Evolutionary conservation across 2,329 filamentous ascomycete species (phyloP).

Genomic region (Sphaerulina musiva): DNA sequence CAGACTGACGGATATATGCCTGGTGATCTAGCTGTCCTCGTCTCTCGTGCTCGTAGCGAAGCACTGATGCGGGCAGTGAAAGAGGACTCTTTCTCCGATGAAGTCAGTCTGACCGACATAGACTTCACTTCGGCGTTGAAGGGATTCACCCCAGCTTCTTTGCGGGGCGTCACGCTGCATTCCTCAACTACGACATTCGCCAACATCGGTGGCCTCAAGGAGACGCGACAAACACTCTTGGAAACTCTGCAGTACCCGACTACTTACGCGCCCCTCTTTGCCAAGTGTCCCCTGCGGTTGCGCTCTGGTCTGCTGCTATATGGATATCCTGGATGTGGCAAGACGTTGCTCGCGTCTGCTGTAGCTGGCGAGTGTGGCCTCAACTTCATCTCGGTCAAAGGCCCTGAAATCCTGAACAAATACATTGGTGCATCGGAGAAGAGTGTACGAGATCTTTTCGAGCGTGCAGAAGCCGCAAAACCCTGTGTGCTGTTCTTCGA

Average conservation of each 20-base stretch:
- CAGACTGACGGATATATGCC: slow-evolving; percentile 98
- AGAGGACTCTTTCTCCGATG: slow-evolving; percentile 36
- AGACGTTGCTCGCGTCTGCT: slow-evolving; percentile 88
- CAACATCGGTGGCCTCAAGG: slow-evolving; percentile 79
- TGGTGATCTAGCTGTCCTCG: slow-evolving; percentile 78
- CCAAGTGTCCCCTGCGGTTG: slow-evolving; percentile 87
- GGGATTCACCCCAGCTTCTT: slow-evolving; percentile 89
- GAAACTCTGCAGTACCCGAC: slow-evolving; percentile 97
- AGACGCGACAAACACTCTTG: slow-evolving; percentile 82
- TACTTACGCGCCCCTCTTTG: slow-evolving; percentile 95
- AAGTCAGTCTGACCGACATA: slow-evolving; percentile 58
- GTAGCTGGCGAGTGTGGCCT: slow-evolving; percentile 97
- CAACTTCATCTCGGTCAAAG: slow-evolving; percentile 98
- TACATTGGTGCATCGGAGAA: slow-evolving; percentile 98
- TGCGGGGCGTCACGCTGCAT: slow-evolving; percentile 90
- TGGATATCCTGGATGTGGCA: slow-evolving; percentile 91
- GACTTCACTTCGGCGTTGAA: slow-evolving; percentile 83
- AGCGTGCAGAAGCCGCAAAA: slow-evolving; percentile 79
- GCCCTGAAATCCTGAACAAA: slow-evolving; percentile 96
- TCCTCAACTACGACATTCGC: slow-evolving; percentile 88
- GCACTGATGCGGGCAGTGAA: slow-evolving; percentile 77
- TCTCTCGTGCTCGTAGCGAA: slow-evolving; percentile 82
- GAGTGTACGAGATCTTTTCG: slow-evolving; percentile 89
- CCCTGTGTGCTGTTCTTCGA: slow-evolving; percentile 98
- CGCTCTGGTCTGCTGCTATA: slow-evolving; percentile 90